These are phyloP conservation scores for Gamsiella multidivaricata DNA, from an alignment of 192 early-diverging fungal species.

Conservation along the genomic window DNA sequence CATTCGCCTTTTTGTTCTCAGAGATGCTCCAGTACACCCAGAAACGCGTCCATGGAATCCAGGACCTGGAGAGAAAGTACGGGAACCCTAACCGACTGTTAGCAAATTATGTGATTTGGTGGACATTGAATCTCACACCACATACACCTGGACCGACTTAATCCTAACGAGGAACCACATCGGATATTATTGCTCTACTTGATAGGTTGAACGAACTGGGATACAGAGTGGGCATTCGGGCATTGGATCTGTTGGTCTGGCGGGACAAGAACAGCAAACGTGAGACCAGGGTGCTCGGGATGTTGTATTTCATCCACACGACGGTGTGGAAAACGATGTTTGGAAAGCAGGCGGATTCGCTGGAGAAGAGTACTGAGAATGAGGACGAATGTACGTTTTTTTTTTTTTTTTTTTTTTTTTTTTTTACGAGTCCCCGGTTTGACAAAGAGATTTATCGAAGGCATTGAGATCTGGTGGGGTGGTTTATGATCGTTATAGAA, in stretches of 20 bases:
- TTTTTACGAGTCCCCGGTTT: background rate
- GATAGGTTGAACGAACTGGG: conserved; percentile 86
- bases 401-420: background rate
- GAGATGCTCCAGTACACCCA: conserved; percentile 98
- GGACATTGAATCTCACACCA: no score
- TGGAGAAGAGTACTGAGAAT: conserved; percentile 95
- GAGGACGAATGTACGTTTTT: conserved; percentile 91
- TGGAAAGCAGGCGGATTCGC: conserved; percentile 94
- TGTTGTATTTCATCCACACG: conserved; percentile 94
- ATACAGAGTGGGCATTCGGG: conserved; percentile 90
- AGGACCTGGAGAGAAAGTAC: conserved; percentile 95
- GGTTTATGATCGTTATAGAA: no score
- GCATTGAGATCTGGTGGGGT: no score
- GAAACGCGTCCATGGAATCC: conserved; percentile 92
- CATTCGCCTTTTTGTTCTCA: conserved; percentile 92
- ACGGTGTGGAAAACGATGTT: conserved; percentile 96
- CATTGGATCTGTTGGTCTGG: conserved; percentile 90
- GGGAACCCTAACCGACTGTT: background rate
- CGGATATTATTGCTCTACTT: no score
- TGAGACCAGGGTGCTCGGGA: conserved; percentile 88
- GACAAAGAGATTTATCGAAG: no score
- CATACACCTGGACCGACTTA: no score
- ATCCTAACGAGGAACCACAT: no score
- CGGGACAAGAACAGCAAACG: conserved; percentile 90
- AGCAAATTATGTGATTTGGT: no score